These are phyloP conservation scores for Dioscorea zingiberensis DNA, from an alignment of 106 monocot species.

Conservation along the genomic window DNA sequence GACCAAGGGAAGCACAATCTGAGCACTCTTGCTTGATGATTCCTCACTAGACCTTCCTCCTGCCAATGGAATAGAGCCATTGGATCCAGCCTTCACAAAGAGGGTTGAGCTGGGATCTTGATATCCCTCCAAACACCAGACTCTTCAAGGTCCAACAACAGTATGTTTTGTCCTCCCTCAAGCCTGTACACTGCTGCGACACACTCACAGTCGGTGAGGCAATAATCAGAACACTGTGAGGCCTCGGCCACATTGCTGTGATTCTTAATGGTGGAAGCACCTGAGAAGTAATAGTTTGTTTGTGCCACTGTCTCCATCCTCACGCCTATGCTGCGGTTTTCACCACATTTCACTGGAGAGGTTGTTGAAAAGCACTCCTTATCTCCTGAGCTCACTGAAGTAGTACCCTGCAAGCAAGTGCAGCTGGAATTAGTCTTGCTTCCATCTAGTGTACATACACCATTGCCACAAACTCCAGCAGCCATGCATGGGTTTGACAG, in stretches of 20 bases:
- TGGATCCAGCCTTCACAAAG: conserved; percentile 18
- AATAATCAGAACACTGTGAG: conserved; percentile 11
- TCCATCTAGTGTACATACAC: conserved; percentile 23
- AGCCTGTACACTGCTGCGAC: conserved; percentile 29
- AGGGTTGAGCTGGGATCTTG: conserved; percentile 41
- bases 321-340: background rate
- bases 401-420: conserved; percentile 4
- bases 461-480: conserved; percentile 35
- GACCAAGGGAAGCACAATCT: conserved; percentile 26
- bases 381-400: background rate
- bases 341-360: background rate
- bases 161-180: conserved; percentile 13
- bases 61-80: conserved; percentile 2
- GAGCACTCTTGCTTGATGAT: background rate
- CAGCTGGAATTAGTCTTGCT: conserved; percentile 11
- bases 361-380: background rate
- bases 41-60: background rate
- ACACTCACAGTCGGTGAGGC: conserved; percentile 22
- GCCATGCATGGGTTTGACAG: conserved; percentile 30
- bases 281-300: conserved; percentile 34
- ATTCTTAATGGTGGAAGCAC: conserved; percentile 26
- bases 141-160: conserved; percentile 35
- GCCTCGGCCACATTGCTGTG: conserved; percentile 10
- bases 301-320: conserved; percentile 24
- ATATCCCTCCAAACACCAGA: conserved; percentile 29